Percentiles rank a stretch among this genome's conserved stretches.
phyloP scores from a whole-genome alignment of 2,329 filamentous ascomycete genomes.

The Colletotrichum sublineola region DNA sequence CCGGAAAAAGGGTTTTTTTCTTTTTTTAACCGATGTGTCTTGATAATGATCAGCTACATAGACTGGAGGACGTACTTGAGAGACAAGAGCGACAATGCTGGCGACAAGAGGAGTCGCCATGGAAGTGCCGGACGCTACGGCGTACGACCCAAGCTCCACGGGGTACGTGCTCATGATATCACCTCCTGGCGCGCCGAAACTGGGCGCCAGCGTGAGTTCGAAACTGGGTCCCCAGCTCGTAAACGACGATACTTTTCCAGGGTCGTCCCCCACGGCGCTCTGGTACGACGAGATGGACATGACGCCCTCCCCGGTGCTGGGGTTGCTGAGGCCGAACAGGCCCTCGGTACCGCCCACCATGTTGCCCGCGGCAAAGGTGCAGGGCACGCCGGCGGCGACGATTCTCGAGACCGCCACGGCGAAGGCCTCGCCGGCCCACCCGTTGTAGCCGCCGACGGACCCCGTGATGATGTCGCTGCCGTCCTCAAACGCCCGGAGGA shows the following conservation, averaged over 20 bases:
- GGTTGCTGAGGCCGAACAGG: conserved; percentile 63
- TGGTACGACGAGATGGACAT: conserved; percentile 65
- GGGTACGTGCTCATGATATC: conserved; percentile 71
- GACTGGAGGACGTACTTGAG: conserved; percentile 53
- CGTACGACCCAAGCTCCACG: conserved; percentile 59
- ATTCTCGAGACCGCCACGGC: conserved; percentile 65
- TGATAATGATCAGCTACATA: not conserved
- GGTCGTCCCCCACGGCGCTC: conserved; percentile 48
- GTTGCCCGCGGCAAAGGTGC: conserved; percentile 67
- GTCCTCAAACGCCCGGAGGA: conserved; percentile 56
- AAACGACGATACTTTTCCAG: conserved; percentile 49
- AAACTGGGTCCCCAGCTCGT: conserved; percentile 74
- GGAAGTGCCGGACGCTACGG: conserved; percentile 68
- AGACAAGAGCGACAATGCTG: conserved; percentile 67
- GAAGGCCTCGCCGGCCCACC: conserved; percentile 67
- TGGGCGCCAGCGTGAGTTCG: conserved; percentile 69
- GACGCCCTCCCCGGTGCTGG: conserved; percentile 62
- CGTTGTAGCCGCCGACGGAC: conserved; percentile 63
- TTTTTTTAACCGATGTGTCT: no score
- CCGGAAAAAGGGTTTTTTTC: no score
- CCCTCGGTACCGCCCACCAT: conserved; percentile 55
- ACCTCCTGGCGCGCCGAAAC: conserved; percentile 67
- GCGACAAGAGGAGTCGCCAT: conserved; percentile 72
- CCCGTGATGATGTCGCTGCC: conserved; percentile 65
- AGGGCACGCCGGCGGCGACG: conserved; percentile 65